These are phyloP conservation scores for Calocybe indica DNA, from an alignment of 768 basidiomycete genomes.

Conservation along the genomic window DNA sequence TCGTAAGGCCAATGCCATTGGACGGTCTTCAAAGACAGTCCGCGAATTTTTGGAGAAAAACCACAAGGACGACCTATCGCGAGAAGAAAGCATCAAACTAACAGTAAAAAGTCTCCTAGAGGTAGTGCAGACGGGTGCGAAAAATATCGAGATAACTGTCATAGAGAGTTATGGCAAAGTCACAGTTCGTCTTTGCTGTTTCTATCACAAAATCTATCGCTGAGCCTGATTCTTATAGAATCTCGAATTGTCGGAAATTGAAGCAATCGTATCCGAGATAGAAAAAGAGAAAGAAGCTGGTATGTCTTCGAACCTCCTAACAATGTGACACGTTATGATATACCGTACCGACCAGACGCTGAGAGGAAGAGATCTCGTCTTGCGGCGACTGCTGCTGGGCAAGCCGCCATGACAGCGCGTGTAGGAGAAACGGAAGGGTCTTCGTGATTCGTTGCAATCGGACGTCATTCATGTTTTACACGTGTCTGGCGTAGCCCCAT, in stretches of 20 bases:
- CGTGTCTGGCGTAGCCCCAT: constrained; percentile 1
- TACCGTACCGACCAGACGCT: constrained; percentile 55
- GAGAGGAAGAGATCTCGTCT: constrained; percentile 89
- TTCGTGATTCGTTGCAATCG: not conserved
- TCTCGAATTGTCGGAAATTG: constrained; percentile 82
- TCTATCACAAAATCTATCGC: not conserved
- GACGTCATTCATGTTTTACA: no score
- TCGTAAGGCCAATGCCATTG: constrained; percentile 92
- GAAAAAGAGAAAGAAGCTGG: constrained; percentile 97
- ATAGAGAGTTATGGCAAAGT: constrained; percentile 96
- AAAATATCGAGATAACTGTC: constrained; percentile 98
- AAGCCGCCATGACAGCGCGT: constrained; percentile 79
- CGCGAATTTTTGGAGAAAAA: constrained; percentile 99
- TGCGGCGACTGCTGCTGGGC: constrained; percentile 87
- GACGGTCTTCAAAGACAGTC: constrained; percentile 96
- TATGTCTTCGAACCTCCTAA: constrained; percentile 25
- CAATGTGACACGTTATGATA: not conserved
- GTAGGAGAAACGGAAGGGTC: constrained; percentile 31
- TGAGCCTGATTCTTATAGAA: constrained; percentile 43
- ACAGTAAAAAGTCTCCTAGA: constrained; percentile 94
- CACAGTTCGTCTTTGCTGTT: constrained; percentile 46
- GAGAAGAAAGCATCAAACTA: constrained; percentile 90
- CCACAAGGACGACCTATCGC: constrained; percentile 82
- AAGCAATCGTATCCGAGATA: constrained; percentile 86
- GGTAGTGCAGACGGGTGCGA: constrained; percentile 99